These are phyloP conservation scores for Nyssa sinensis DNA, from an alignment of 148 eudicot species.

Conservation along the genomic window DNA sequence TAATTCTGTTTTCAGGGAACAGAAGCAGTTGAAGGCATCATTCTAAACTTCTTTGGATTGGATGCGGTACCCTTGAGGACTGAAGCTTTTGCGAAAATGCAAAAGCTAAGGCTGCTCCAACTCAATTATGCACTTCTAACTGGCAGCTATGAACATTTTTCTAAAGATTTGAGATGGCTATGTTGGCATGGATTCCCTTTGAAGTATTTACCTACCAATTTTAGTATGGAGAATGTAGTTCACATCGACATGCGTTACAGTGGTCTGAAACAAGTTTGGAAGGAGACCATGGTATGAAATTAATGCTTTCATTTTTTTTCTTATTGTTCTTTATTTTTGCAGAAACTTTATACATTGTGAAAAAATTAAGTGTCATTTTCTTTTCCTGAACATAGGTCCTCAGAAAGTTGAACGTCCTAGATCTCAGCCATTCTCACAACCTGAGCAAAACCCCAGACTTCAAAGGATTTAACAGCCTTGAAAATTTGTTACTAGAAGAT, in stretches of 20 bases:
- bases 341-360: too few species aligned
- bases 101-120: not conserved
- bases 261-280: not conserved
- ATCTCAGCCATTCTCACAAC: not conserved
- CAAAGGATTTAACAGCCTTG: not conserved
- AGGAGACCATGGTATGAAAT: not conserved
- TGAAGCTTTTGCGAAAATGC: not conserved
- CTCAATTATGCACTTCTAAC: not conserved
- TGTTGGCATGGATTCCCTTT: not conserved
- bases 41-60: not conserved
- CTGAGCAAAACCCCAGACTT: not conserved
- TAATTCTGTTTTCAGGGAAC: not conserved
- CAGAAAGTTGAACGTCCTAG: not conserved
- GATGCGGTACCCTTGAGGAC: not conserved
- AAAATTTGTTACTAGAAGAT: not conserved
- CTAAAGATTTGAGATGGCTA: not conserved
- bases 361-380: not conserved
- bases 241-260: not conserved
- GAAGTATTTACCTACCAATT: not conserved
- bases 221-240: not conserved
- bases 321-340: too few species aligned
- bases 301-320: too few species aligned
- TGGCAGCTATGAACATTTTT: not conserved
- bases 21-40: not conserved
- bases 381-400: not conserved